Conservation (phyloP, 2,329 filamentous ascomycete species). For the Nemania diffusa region DNA sequence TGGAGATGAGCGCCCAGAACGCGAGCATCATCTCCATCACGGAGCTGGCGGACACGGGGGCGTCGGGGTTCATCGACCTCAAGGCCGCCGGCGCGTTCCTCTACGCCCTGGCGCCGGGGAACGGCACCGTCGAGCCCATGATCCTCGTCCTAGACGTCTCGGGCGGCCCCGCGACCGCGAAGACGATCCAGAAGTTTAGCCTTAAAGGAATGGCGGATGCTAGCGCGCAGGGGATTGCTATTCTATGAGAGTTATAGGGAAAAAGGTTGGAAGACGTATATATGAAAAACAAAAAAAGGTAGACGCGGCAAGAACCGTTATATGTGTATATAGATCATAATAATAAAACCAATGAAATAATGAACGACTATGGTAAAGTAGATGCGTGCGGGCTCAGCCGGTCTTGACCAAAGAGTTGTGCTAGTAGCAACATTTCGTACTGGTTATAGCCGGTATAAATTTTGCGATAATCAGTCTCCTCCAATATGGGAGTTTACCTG, state of each 20-base stretch:
- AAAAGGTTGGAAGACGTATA: background rate
- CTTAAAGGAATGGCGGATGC: background rate
- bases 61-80: slow-evolving; percentile 65
- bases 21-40: slow-evolving; percentile 58
- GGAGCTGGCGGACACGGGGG: slow-evolving; percentile 59
- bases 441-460: too few species aligned
- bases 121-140: slow-evolving; percentile 51
- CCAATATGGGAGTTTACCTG: background rate
- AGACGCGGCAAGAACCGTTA: too few species aligned
- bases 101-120: slow-evolving; percentile 67
- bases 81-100: slow-evolving; percentile 62
- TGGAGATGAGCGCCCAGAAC: slow-evolving; percentile 65
- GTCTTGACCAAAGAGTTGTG: too few species aligned
- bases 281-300: background rate
- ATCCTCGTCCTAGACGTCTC: slow-evolving; percentile 1
- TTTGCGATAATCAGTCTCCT: too few species aligned
- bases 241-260: background rate
- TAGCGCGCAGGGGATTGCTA: slow-evolving; percentile 2
- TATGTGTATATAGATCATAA: too few species aligned
- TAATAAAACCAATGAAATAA: too few species aligned
- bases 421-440: too few species aligned
- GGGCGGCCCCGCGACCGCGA: slow-evolving; percentile 1
- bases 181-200: background rate
- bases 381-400: too few species aligned
- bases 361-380: too few species aligned